phyloP scores from a whole-genome alignment of 768 basidiomycete species.

The Russula sp. region DNA sequence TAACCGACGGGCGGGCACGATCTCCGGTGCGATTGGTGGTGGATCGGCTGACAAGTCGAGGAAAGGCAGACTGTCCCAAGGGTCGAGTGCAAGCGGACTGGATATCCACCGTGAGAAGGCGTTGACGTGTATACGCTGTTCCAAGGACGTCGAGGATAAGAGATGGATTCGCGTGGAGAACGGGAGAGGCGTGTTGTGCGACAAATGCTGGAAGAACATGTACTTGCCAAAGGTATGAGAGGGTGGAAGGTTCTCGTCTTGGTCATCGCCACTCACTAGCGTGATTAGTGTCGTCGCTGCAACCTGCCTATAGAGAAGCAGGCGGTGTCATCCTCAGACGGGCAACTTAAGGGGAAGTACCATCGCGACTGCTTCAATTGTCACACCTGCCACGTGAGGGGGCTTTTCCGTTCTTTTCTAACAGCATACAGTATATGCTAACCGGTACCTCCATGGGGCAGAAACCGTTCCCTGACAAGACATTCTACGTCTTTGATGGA shows the following conservation, averaged over 20 bases:
- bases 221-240: conserved; percentile 71
- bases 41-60: conserved; percentile 15
- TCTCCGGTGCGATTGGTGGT: conserved; percentile 27
- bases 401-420: conserved; percentile 21
- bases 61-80: conserved; percentile 26
- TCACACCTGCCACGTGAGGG: conserved; percentile 63
- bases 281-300: conserved; percentile 69
- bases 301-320: conserved; percentile 81
- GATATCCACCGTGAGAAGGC: conserved; percentile 9
- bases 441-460: conserved; percentile 25
- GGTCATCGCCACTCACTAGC: conserved; percentile 1
- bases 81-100: conserved; percentile 11
- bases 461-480: conserved; percentile 87
- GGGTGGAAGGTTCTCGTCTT: background rate
- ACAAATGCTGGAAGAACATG: conserved; percentile 92
- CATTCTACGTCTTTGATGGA: conserved; percentile 87
- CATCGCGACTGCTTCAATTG: conserved; percentile 91
- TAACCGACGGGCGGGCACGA: conserved; percentile 24
- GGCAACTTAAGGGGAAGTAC: conserved; percentile 94
- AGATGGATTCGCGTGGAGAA: conserved; percentile 75
- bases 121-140: conserved; percentile 56
- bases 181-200: conserved; percentile 68
- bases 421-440: background rate
- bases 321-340: conserved; percentile 86
- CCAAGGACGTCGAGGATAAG: conserved; percentile 63